Base-by-base conservation (phyloP, 306 rosid genomes). In the Alnus rubra region DNA sequence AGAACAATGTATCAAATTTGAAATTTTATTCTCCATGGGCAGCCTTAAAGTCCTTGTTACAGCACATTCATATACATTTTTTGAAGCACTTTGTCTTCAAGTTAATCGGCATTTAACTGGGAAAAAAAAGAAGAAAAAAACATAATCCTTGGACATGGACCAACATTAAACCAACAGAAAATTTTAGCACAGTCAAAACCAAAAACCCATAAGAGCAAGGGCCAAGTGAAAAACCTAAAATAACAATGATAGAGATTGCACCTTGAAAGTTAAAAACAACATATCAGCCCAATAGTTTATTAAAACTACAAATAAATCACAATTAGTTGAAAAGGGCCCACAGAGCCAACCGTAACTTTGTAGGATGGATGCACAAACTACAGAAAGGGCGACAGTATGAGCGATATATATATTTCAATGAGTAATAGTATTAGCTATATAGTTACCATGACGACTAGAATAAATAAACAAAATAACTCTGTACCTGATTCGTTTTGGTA, bases 401-500 rank as follows among this genome's bases (percentile, higher is more conserved):
- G 45, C 45, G 0, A 42, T 42, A 42, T 42, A 5, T 42, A 4
- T 33, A 1, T 33, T 33, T 33, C 2, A 33, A 33, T 33, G 37
- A 33, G 37, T 33, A 33, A 33, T 2, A 62, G 18, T 33, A 62
- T 33, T 9, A 14, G 44, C 10, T 6, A 60, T 37, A 16, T 8
- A 18, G 50, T 59, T 30, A 42, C 49, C 28, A 28, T 28, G 50
- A 74, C 23, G 72, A 49, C 31, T 18, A 67, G 50, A 18, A 39
- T 16, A 30, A 68, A 68, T 44, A n/a, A 68, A 39, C 48, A 80
- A 79, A 85, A 78, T 33, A 53, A 54, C 64, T 62, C 74, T 15
- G 56, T 87, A 95, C 99, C 99, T 92, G 75, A 92, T 76, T 65
- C 96, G 94, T 75, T 90, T 93, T 51, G 99, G 98, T 83, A 95